Evolutionary conservation across 2,329 filamentous ascomycete species (phyloP), one percentile per base, ranked within the genome.

Genomic region (Alternaria consortialis): DNA sequence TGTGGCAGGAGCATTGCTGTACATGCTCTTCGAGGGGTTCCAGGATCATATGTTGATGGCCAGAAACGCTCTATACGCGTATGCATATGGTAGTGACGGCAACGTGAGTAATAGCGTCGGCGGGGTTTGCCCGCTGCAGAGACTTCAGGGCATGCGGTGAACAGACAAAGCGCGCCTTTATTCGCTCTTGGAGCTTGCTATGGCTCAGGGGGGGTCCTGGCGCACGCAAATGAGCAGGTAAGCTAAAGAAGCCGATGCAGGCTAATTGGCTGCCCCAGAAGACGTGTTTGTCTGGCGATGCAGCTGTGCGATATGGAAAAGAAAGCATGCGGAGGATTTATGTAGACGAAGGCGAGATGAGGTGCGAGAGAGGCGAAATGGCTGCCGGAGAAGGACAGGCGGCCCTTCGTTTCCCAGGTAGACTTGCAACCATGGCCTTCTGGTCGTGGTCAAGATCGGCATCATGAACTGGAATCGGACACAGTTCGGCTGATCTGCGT

Each of bases 181-280:
- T 57, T 57, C 47, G 58, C 58, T 39, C 37, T 9, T 27, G 31
- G 34, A 39, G 58, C 44, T 42, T 50, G 46, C 46, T 52, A 42
- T 57, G 47, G 53, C 42, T 42, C 58, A 52, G 57, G 60, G 59
- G 60, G 68, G 55, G 23, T 46, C 70, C 73, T 62, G 62, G 74
- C 42, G 37, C 36, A 50, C 42, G 63, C 67, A 77, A 75, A 77
- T 77, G 74, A 76, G 54, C 55, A 51, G 57, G 58, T 66, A 64
- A 65, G 58, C 46, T 52, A 60, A 34, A 46, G 46, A 42, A 43
- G 53, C 32, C 47, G 53, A 53, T 20, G 44, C 42, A 36, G 53
- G 44, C 53, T 56, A 39, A 56, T 50, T 56, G 53, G 53, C 53
- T 39, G 53, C 32, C 43, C 36, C 31, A 11, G 48, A 29, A 52